Evolutionary conservation across 345 rosid genomes (phyloP).

Genomic region (Adansonia digitata): DNA sequence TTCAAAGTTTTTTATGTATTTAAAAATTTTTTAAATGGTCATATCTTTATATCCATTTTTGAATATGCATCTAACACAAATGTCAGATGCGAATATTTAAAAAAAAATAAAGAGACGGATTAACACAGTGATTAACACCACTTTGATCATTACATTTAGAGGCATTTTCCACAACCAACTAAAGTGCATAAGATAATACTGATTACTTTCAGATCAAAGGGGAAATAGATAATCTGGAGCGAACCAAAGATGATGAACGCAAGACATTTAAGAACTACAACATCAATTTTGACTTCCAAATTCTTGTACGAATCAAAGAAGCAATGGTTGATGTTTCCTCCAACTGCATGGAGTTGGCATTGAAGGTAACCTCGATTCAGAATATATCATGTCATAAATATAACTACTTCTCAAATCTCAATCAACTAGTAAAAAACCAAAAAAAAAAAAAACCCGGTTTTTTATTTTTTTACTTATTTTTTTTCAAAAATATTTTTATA

Average conservation of each 20-base stretch:
- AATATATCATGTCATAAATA: neutral
- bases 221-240: slow-evolving; percentile 70
- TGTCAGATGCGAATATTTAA: too few species aligned
- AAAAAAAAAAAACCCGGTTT: too few species aligned
- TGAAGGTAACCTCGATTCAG: slow-evolving; percentile 42
- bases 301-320: slow-evolving; percentile 70
- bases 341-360: slow-evolving; percentile 71
- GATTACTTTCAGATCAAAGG: slow-evolving; percentile 53
- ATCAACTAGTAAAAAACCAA: too few species aligned
- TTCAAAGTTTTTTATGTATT: too few species aligned
- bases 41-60: too few species aligned
- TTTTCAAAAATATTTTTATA: too few species aligned
- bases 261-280: slow-evolving; percentile 70
- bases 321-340: slow-evolving; percentile 86
- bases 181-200: neutral
- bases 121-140: too few species aligned
- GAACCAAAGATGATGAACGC: slow-evolving; percentile 77
- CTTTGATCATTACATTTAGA: neutral
- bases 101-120: too few species aligned
- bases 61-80: too few species aligned
- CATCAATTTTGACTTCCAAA: slow-evolving; percentile 60
- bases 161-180: neutral
- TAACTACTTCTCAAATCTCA: neutral
- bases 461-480: too few species aligned
- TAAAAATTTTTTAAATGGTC: too few species aligned